Percentiles rank a stretch among this genome's conserved stretches.
These are phyloP conservation scores for Mycena filopes DNA, from an alignment of 768 basidiomycete species.

Conservation along the genomic window DNA sequence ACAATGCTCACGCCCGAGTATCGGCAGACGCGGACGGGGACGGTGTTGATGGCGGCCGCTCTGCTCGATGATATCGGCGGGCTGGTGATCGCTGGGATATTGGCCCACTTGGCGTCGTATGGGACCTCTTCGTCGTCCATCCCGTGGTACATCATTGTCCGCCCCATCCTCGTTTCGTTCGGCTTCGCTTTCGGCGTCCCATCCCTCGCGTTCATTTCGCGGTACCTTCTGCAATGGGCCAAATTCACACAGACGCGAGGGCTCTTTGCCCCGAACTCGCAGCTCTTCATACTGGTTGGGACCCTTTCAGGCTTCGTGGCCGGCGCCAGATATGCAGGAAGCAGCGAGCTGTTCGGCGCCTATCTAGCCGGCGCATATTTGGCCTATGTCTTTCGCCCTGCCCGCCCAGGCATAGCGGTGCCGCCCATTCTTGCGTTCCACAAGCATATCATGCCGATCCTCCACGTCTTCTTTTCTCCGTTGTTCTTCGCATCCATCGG, in stretches of 20 bases:
- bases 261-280: conserved; percentile 29
- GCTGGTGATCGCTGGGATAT: conserved; percentile 66
- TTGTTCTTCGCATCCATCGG: conserved; percentile 79
- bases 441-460: conserved; percentile 48
- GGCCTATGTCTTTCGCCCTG: conserved; percentile 43
- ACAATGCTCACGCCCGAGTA: conserved; percentile 63
- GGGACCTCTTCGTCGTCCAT: conserved; percentile 26
- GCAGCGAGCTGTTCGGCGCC: conserved; percentile 71
- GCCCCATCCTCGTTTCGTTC: conserved; percentile 66
- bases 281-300: conserved; percentile 51
- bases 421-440: conserved; percentile 45
- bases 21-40: conserved; percentile 61
- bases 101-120: conserved; percentile 51
- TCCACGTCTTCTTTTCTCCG: conserved; percentile 60
- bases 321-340: conserved; percentile 62
- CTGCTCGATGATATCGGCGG: conserved; percentile 74
- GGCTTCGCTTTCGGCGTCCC: conserved; percentile 57
- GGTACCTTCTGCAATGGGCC: conserved; percentile 6
- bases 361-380: conserved; percentile 67
- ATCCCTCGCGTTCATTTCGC: conserved; percentile 40
- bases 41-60: conserved; percentile 69
- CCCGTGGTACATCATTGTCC: conserved; percentile 52
- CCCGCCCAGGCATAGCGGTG: not conserved
- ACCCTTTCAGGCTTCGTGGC: conserved; percentile 57
- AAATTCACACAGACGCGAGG: not conserved